Base-by-base conservation (phyloP, 768 basidiomycete species). In the Calvatia gigantea region DNA sequence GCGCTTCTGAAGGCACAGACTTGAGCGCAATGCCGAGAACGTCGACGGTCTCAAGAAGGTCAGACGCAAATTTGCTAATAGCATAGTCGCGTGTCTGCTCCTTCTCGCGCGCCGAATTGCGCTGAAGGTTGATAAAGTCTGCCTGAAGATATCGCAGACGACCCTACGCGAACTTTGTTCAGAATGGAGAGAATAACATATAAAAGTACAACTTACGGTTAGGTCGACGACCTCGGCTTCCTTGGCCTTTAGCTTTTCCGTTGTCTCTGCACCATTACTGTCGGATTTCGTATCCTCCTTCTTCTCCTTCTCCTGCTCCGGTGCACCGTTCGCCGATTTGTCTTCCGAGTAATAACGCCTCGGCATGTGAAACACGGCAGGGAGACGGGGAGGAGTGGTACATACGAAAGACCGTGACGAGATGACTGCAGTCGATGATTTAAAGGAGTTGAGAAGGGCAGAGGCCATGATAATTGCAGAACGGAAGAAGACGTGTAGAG, bases 61-160 rank as follows among this genome's bases (percentile, higher is more conserved):
- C 90, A n/a, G 76, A 74, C 8, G 97, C 96, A 69, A 99, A 98
- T 33, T 84, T 84, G 44, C 89, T 80, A 67, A 99, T 95, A 56
- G 94, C 95, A 72, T 89, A 98, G 70, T 97, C 93, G 56, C 86
- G 85, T 29, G 93, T 90, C 69, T 94, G 91, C 66, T 90, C 86
- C 76, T 90, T 93, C 74, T 98, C 97, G 58, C 89, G 82, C 27
- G 87, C 86, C 51, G 94, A 82, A 64, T 94, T 93, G 53, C 94
- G 89, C 67, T 95, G 94, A 41, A 97, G 79, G 71, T 98, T 99
- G 41, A 96, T 75, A 72, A 94, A 94, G 74, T 99, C 97, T 63
- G 97, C 97, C 67, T 94, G 89, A 56, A 91, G 78, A 68, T 98
- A 97, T 44, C 89, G 86, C 63, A 97, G 78, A 60, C 94, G 91